Evolutionary conservation across 768 basidiomycete genomes (phyloP), one percentile per base, ranked within the genome.

Genomic region (Boletus edulis): DNA sequence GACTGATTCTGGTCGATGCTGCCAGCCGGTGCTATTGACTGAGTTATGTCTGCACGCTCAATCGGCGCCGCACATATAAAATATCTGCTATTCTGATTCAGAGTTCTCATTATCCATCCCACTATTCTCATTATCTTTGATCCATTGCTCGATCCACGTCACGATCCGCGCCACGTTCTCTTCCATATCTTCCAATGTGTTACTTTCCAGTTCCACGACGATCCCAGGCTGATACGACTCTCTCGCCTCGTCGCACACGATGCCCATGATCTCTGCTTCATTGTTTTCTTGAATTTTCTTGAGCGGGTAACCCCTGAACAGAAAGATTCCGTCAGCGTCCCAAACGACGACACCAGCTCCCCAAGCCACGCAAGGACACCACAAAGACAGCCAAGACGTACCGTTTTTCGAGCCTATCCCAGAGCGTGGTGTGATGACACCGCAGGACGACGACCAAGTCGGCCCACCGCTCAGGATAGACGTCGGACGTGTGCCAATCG

Each of bases 241-340:
- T 42, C 84, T 79, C 4, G 96, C 95, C 70, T 99, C 97, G 32
- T 91, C 87, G 12, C 89, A 75, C 37, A 97, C 86, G 48, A 94
- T 85, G 65, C 91, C 79, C 94, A 98, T 97, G 66, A 99, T 98
- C 75, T 99, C 97, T 13, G 95, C 94, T 65, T 95, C 89, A 71
- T 98, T 95, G 71, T 99, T 99, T 73, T 99, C 97, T 68, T 95
- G 90, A 5, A 99, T 92, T 73, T 99, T 99, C 69, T 91, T 91
- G 46, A 94, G 71, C 1, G 89, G 75, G 67, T 98, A 98, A 10
- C 82, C 81, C 57, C 95, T 98, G 70, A 3, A 53, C 41, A 10
- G n/a, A 11, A 39, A 39, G n/a, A 39, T 14, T 15, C 31, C 27
- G 27, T 45, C 11, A 45, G 44, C 15, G n/a, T 17, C 10, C 39